Evolutionary conservation across 306 rosid genomes (phyloP).

Genomic region (Cucurbita ficifolia): DNA sequence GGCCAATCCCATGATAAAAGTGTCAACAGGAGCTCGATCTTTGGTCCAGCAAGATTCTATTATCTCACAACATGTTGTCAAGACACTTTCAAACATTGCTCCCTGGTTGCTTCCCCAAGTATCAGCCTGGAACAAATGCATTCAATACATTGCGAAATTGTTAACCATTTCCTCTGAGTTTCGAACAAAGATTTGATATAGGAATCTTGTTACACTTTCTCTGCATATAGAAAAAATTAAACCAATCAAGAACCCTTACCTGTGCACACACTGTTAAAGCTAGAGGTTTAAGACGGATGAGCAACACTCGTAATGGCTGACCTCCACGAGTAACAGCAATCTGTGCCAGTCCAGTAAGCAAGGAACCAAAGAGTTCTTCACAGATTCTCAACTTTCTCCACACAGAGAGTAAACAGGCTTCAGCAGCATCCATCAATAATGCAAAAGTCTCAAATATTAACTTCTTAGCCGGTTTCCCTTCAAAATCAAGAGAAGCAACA

Average conservation of each 20-base stretch:
- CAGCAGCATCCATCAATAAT: slow-evolving; percentile 81
- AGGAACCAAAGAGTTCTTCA: slow-evolving; percentile 76
- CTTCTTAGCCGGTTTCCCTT: slow-evolving; percentile 65
- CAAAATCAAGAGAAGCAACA: slow-evolving; percentile 57
- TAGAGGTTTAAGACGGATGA: slow-evolving; percentile 86
- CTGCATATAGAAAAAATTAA: neutral
- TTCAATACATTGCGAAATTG: neutral
- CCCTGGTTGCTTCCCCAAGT: slow-evolving; percentile 82
- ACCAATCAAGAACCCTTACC: slow-evolving; percentile 28
- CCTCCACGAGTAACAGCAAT: slow-evolving; percentile 81
- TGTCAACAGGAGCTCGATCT: slow-evolving; percentile 94
- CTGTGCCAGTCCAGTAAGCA: slow-evolving; percentile 69
- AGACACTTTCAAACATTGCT: slow-evolving; percentile 81
- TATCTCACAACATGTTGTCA: slow-evolving; percentile 66
- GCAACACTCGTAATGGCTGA: slow-evolving; percentile 81
- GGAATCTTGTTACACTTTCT: neutral
- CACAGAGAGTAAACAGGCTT: slow-evolving; percentile 83
- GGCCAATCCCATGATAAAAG: slow-evolving; percentile 93
- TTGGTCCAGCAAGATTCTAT: slow-evolving; percentile 91
- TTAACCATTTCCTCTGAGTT: neutral
- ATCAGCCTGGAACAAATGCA: slow-evolving; percentile 47
- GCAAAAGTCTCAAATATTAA: slow-evolving; percentile 84
- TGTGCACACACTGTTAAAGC: slow-evolving; percentile 80
- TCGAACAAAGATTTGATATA: neutral
- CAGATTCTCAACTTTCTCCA: slow-evolving; percentile 83